Evolutionary conservation across 2,329 filamentous ascomycete genomes (phyloP).

Genomic region (Aspergillus sp.): DNA sequence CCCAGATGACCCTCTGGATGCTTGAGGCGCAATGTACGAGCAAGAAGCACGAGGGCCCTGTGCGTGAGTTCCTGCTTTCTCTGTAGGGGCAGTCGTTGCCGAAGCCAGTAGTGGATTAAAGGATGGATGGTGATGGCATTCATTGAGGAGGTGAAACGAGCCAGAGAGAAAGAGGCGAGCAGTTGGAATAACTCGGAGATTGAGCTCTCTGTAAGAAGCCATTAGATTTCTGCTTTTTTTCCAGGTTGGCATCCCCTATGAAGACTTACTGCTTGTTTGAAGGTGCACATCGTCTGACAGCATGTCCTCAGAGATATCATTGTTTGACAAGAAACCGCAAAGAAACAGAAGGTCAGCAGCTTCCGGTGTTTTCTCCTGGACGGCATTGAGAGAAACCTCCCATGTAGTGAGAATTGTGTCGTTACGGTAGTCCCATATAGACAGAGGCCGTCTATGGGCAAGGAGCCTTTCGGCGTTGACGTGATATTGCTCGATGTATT

Average conservation of each 20-base stretch:
- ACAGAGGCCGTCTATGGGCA: neutral
- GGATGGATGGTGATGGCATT: neutral
- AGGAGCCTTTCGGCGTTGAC: neutral
- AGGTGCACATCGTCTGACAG: neutral
- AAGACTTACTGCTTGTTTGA: neutral
- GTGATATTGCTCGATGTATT: neutral
- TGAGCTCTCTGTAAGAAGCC: neutral
- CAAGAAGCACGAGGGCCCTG: neutral
- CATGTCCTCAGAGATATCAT: neutral
- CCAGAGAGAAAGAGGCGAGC: neutral
- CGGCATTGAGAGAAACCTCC: neutral
- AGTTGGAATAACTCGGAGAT: neutral
- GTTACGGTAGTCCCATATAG: neutral
- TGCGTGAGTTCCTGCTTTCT: neutral
- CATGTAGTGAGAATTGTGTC: neutral
- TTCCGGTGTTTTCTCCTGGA: neutral
- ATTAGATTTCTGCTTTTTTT: neutral
- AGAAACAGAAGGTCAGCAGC: neutral
- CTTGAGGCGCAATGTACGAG: neutral
- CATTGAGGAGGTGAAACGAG: neutral
- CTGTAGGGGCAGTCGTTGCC: neutral
- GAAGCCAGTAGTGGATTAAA: neutral
- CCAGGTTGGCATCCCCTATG: neutral
- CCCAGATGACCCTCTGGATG: neutral
- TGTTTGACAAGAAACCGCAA: neutral